A percentile compares a stretch with the other conserved stretches of the same genome.
These are phyloP conservation scores for Rosa persica DNA, from an alignment of 306 rosid species.

Conservation along the genomic window DNA sequence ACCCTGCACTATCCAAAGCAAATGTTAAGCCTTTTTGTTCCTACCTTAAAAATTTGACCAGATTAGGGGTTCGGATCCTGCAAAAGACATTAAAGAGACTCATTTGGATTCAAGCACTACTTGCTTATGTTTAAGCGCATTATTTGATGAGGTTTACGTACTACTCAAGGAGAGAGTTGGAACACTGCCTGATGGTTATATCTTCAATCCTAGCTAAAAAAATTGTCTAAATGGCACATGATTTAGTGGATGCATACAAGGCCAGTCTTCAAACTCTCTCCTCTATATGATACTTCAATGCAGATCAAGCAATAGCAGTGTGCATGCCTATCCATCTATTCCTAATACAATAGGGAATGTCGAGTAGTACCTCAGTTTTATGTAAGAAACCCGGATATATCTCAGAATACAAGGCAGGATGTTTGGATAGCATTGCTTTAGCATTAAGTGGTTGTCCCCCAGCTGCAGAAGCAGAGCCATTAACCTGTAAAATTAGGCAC, in stretches of 20 bases:
- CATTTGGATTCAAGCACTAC: background rate
- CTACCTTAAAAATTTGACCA: background rate
- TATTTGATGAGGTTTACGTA: background rate
- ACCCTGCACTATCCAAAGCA: background rate
- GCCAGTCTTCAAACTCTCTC: background rate
- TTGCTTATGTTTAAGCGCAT: background rate
- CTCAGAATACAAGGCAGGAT: constrained; percentile 27
- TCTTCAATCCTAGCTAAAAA: background rate
- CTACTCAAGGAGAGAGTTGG: background rate
- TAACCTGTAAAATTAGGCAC: constrained; percentile 26
- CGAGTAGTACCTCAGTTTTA: constrained; percentile 29
- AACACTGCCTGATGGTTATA: background rate
- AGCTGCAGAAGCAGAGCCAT: constrained; percentile 17
- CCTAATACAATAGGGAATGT: background rate
- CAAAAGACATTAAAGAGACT: background rate
- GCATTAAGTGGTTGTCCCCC: constrained; percentile 23
- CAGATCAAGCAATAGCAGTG: background rate
- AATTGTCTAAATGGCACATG: background rate
- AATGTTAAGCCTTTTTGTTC: background rate
- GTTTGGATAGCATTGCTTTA: constrained; percentile 21
- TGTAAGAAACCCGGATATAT: constrained; percentile 33
- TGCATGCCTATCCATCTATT: background rate
- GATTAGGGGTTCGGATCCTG: background rate
- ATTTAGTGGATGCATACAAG: background rate
- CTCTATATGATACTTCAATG: background rate